phyloP scores from a whole-genome alignment of 345 rosid genomes.

The Geranium rotundifolium region DNA sequence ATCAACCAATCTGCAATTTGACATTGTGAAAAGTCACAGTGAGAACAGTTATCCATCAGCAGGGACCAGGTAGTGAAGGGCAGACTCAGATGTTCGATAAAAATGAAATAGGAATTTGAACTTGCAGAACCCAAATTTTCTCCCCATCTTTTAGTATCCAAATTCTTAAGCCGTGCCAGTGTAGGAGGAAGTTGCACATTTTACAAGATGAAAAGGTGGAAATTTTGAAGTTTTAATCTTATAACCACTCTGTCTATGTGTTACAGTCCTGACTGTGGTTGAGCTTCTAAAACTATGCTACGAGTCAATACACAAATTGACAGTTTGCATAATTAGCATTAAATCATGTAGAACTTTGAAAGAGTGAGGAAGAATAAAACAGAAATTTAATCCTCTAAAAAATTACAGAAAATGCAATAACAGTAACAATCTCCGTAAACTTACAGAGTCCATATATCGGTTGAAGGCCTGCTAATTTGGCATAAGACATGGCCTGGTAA shows the following conservation, averaged over 20 bases:
- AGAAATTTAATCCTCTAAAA: too few species aligned
- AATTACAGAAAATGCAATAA: neutral
- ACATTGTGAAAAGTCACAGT: neutral
- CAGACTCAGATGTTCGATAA: neutral
- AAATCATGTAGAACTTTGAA: neutral
- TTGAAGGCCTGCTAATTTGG: slow-evolving; percentile 90
- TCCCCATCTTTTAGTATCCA: too few species aligned
- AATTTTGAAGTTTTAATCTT: neutral
- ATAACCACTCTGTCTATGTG: neutral
- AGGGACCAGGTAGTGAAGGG: neutral
- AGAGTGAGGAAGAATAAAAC: too few species aligned
- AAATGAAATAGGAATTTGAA: neutral
- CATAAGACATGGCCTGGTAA: slow-evolving; percentile 97
- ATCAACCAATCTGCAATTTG: neutral
- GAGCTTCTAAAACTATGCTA: neutral
- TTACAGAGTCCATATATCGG: slow-evolving; percentile 92
- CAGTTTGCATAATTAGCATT: neutral
- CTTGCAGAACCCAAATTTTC: too few species aligned
- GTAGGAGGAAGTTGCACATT: neutral
- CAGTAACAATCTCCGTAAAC: slow-evolving; percentile 16
- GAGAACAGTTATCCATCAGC: neutral
- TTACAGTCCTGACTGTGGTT: too few species aligned
- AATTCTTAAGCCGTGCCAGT: too few species aligned
- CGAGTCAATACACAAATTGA: neutral
- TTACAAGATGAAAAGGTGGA: neutral